Evolutionary conservation across 306 rosid species (phyloP).

Genomic region (Pueraria montana): DNA sequence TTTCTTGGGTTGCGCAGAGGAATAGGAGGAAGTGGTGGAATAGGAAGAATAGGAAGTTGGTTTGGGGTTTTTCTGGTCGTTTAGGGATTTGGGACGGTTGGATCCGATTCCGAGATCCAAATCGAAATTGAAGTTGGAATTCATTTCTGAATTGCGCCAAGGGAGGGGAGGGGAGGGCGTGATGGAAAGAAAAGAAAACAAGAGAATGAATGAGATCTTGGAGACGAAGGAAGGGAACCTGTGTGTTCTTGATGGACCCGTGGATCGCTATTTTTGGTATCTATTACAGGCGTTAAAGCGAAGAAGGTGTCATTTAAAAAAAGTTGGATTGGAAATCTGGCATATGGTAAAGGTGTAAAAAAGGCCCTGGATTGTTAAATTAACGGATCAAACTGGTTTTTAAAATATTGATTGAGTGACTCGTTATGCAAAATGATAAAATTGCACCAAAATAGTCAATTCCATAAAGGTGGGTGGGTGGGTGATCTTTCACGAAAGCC

Average conservation of each 20-base stretch:
- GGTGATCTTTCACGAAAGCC: background rate
- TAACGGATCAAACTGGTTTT: no score
- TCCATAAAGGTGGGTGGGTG: background rate
- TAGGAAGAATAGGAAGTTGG: constrained; percentile 53
- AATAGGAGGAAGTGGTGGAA: constrained; percentile 45
- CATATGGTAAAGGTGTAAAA: no score
- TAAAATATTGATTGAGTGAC: no score
- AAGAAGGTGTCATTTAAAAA: no score
- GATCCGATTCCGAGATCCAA: constrained; percentile 93
- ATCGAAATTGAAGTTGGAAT: constrained; percentile 79
- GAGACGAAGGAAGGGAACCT: background rate
- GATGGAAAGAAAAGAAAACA: no score
- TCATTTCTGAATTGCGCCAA: constrained; percentile 40
- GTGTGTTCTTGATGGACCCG: no score
- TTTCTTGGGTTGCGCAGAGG: constrained; percentile 69
- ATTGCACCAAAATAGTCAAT: background rate
- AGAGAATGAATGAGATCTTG: background rate
- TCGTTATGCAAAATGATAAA: no score
- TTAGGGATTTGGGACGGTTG: constrained; percentile 77
- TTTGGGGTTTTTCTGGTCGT: constrained; percentile 79
- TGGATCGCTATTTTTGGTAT: background rate
- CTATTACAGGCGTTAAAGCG: no score
- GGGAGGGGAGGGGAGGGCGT: background rate
- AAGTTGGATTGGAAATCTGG: no score
- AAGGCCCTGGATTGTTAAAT: no score